These are phyloP conservation scores for Harringtonia aguacate DNA, from an alignment of 2,329 filamentous ascomycete genomes.

Conservation along the genomic window DNA sequence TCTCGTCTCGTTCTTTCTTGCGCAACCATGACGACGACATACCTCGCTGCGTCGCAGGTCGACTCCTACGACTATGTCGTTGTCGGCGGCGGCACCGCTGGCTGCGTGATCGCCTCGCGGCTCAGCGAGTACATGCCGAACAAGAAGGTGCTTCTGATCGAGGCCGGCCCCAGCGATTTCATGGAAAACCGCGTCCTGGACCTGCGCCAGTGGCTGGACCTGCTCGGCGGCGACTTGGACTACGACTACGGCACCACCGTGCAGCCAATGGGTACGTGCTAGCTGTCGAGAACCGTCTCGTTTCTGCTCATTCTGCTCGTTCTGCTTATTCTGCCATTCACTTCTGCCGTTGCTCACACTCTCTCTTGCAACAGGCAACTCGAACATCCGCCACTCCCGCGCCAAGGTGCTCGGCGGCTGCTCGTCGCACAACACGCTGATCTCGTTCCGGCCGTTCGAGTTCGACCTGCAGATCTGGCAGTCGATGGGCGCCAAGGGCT, in stretches of 20 bases:
- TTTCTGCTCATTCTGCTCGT: slow-evolving; percentile 20
- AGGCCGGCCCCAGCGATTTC: slow-evolving; percentile 82
- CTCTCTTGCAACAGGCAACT: too few relatives aligned
- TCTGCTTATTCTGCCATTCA: background rate
- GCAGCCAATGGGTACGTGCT: slow-evolving; percentile 56
- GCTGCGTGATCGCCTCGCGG: slow-evolving; percentile 72
- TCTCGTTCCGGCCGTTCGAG: slow-evolving; percentile 84
- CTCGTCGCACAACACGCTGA: slow-evolving; percentile 88
- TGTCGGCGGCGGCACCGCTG: slow-evolving; percentile 76
- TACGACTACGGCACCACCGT: slow-evolving; percentile 86
- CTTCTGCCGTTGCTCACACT: too few relatives aligned
- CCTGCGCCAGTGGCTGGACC: slow-evolving; percentile 74
- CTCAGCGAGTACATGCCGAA: slow-evolving; percentile 68
- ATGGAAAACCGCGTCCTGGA: slow-evolving; percentile 80
- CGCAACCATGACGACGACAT: slow-evolving; percentile 52
- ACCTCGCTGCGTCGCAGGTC: slow-evolving; percentile 52
- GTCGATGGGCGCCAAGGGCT: slow-evolving; percentile 68
- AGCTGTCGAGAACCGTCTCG: background rate
- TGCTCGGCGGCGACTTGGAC: slow-evolving; percentile 80
- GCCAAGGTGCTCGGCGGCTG: slow-evolving; percentile 89
- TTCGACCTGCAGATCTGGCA: slow-evolving; percentile 84
- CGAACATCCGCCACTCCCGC: slow-evolving; percentile 80
- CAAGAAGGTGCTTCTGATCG: slow-evolving; percentile 72
- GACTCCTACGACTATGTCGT: slow-evolving; percentile 75
- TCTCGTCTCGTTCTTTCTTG: background rate